phyloP scores from a whole-genome alignment of 2,329 filamentous ascomycete genomes.

The Trichoderma atrobrunneum region DNA sequence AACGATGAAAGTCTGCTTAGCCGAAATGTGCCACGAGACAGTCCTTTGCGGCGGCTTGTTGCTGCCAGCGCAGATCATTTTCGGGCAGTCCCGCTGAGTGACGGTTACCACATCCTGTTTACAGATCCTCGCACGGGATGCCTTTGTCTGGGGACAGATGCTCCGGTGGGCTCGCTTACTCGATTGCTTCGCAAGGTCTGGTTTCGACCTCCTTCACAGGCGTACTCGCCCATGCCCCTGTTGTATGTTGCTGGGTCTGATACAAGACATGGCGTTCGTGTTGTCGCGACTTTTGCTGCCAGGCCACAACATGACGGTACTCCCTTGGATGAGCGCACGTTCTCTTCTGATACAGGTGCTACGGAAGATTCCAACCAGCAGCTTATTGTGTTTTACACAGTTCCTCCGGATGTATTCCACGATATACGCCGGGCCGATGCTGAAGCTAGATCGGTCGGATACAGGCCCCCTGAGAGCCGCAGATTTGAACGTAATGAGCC shows the following conservation, averaged over 20 bases:
- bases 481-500: constrained; percentile 20
- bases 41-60: constrained; percentile 31
- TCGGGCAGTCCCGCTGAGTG: constrained; percentile 61
- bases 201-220: constrained; percentile 40
- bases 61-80: constrained; percentile 56
- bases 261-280: constrained; percentile 53
- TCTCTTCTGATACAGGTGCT: neutral
- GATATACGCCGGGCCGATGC: constrained; percentile 27
- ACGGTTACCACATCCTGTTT: constrained; percentile 64
- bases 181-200: constrained; percentile 57
- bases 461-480: constrained; percentile 10
- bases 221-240: constrained; percentile 39
- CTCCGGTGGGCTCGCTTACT: constrained; percentile 49
- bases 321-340: neutral
- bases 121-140: constrained; percentile 56
- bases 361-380: constrained; percentile 28
- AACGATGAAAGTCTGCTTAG: constrained; percentile 20
- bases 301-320: constrained; percentile 9
- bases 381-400: constrained; percentile 56
- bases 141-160: constrained; percentile 61
- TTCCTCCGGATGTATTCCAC: constrained; percentile 56
- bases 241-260: constrained; percentile 58
- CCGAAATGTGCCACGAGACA: constrained; percentile 21
- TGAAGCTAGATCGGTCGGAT: constrained; percentile 13
- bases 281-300: constrained; percentile 56